Conservation (phyloP, 345 rosid species). For the Reutealis trisperma region DNA sequence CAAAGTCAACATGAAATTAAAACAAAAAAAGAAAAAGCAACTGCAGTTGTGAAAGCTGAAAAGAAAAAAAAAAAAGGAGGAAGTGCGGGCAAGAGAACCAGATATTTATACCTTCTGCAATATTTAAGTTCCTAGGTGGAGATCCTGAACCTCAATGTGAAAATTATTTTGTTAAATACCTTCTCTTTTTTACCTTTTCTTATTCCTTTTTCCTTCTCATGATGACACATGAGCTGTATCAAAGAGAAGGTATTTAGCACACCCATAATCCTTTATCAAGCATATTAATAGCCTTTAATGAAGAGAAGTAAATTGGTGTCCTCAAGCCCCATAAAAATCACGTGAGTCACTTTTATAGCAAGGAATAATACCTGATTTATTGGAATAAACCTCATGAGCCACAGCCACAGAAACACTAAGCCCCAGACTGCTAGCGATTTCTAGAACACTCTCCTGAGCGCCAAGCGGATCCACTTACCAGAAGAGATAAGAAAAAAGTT, state of each 20-base stretch:
- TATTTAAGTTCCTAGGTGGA: constrained; percentile 31
- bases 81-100: constrained; percentile 28
- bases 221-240: no score
- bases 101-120: constrained; percentile 57
- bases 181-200: no score
- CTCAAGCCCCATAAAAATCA: neutral
- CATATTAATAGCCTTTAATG: neutral
- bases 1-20: neutral
- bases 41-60: neutral
- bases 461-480: constrained; percentile 71
- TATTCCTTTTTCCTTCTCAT: no score
- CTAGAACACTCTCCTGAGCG: constrained; percentile 70
- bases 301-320: neutral
- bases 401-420: constrained; percentile 66
- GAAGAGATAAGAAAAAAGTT: constrained; percentile 2
- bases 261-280: neutral
- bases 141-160: constrained; percentile 41
- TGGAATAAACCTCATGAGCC: constrained; percentile 59
- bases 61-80: neutral
- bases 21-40: neutral
- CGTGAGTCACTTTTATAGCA: neutral
- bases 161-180: no score
- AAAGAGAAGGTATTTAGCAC: no score
- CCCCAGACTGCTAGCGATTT: constrained; percentile 65
- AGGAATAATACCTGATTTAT: constrained; percentile 41